A percentile compares a stretch with the other conserved stretches of the same genome.
phyloP scores from a whole-genome alignment of 2,329 filamentous ascomycete species.

The Colletotrichum tofieldiae region DNA sequence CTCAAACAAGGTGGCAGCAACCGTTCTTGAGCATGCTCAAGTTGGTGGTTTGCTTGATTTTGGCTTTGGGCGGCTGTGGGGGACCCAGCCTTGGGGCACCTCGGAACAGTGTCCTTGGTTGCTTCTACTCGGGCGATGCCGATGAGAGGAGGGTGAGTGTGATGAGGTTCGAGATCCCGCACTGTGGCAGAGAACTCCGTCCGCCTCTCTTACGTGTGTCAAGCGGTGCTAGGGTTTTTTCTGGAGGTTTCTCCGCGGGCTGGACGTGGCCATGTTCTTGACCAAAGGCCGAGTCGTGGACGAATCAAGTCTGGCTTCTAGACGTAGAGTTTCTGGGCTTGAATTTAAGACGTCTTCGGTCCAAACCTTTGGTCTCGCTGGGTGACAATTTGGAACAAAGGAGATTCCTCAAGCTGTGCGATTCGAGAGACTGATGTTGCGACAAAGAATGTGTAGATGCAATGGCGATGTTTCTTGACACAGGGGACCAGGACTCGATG shows the following conservation, averaged over 20 bases:
- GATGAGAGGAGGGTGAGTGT: not conserved
- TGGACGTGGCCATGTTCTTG: not conserved
- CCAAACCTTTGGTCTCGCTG: not conserved
- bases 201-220: not conserved
- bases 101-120: slow-evolving; percentile 29
- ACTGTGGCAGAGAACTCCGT: slow-evolving; percentile 10
- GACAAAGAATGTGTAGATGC: not conserved
- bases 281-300: not conserved
- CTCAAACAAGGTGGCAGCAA: slow-evolving; percentile 13
- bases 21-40: slow-evolving; percentile 13
- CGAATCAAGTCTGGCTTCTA: not conserved
- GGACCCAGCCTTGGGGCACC: slow-evolving; percentile 7
- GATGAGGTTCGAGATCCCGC: slow-evolving; percentile 4
- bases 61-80: slow-evolving; percentile 16
- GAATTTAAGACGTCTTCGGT: not conserved
- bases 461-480: not conserved
- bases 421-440: not conserved
- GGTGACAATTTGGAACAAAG: not conserved
- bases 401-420: not conserved
- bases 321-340: not conserved
- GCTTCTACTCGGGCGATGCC: slow-evolving; percentile 35
- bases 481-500: slow-evolving; percentile 12
- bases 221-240: slow-evolving; percentile 1
- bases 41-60: slow-evolving; percentile 18
- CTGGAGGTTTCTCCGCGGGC: not conserved